Base-by-base conservation (phyloP, 345 rosid species). In the Crucihimalaya himalaica region DNA sequence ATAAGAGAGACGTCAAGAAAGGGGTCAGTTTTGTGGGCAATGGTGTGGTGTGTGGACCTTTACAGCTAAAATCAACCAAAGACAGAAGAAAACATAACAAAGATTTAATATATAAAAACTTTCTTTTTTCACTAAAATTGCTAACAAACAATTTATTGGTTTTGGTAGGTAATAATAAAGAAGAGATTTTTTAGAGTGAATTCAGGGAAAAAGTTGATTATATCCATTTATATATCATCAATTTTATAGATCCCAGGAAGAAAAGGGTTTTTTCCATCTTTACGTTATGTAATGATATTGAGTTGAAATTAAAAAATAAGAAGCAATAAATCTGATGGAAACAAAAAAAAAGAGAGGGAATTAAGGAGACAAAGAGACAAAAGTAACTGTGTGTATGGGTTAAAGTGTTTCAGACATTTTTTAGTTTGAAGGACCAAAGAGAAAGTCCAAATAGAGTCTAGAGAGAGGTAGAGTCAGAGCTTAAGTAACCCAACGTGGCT, bases 351-450 rank as follows among this genome's bases (percentile, higher is more conserved):
- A 18, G 63, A 29, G 61, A 51, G 32, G 66, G 71, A 73, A 73
- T 56, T 46, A 73, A 65, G 72, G 71, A 74, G 78, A 66, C 78
- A 74, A 73, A 74, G 60, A 66, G 78, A 65, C 78, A 73, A 73
- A 73, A 65, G 58, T 6, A 55, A 65, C 58, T 55, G 42, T 35
- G 25, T 21, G 12, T 63, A 20, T 29, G 46, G 23, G 39, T 21
- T 46, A 35, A 53, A 68, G 39, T 32, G 77, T 72, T 53, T 53
- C 18, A 46, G 46, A 63, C 55, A 15, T 2, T 63, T 51, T 48
- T 63, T 63, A 27, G 1, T n/a, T n/a, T n/a, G n/a, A 31, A 71
- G 52, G 34, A 60, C 27, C 34, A 2, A 2, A 31, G 57, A 57
- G 47, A 34, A 29, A 11, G 50, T 70, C 46, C 34, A 58, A 34